A percentile compares a stretch with the other conserved stretches of the same genome.
Conservation (phyloP, 2,329 filamentous ascomycete genomes). For the Chaetomium globosum region DNA sequence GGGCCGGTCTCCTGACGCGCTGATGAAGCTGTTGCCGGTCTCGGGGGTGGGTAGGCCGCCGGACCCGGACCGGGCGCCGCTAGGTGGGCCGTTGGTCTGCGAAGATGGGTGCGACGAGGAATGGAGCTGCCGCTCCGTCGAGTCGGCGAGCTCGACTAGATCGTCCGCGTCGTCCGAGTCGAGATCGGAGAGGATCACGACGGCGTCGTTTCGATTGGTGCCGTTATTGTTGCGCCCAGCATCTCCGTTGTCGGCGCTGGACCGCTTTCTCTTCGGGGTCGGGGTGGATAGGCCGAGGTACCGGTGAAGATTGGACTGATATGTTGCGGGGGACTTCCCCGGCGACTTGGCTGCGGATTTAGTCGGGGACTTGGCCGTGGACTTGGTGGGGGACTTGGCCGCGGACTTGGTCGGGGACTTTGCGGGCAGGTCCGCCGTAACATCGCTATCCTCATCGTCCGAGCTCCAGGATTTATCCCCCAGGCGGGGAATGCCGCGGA, state of each 20-base stretch:
- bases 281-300: not conserved
- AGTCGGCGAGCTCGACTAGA: conserved; percentile 42
- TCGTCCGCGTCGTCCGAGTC: conserved; percentile 47
- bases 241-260: conserved; percentile 36
- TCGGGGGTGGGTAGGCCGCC: conserved; percentile 14
- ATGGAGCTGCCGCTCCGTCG: conserved; percentile 32
- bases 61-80: conserved; percentile 29
- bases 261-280: conserved; percentile 41
- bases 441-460: conserved; percentile 18
- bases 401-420: not conserved
- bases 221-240: conserved; percentile 22
- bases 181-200: conserved; percentile 32
- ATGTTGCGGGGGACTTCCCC: too few relatives aligned
- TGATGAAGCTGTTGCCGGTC: conserved; percentile 15
- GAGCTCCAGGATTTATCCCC: not conserved
- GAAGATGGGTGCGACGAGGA: not conserved
- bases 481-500: conserved; percentile 15
- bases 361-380: too few relatives aligned
- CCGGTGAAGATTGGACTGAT: not conserved
- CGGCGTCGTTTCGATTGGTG: not conserved
- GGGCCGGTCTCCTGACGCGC: not conserved
- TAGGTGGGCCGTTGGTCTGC: not conserved
- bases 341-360: too few relatives aligned
- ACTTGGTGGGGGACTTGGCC: too few relatives aligned
- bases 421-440: not conserved